These are phyloP conservation scores for Ophiostoma himal-ulmi DNA, from an alignment of 2,329 filamentous ascomycete genomes.

Conservation along the genomic window DNA sequence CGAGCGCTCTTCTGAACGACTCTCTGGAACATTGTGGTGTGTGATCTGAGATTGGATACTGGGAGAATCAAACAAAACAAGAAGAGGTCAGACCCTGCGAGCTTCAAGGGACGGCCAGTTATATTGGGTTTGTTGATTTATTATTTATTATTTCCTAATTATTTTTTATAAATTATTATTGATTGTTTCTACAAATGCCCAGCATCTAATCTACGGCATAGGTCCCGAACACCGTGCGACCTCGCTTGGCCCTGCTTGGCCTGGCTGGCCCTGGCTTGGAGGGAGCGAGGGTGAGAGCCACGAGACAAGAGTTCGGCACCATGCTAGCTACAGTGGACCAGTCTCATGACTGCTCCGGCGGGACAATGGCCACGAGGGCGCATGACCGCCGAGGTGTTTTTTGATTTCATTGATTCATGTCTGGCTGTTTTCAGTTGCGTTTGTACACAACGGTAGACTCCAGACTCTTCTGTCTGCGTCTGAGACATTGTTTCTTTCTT, in stretches of 20 bases:
- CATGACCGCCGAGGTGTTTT: background rate
- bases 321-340: background rate
- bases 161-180: background rate
- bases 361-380: background rate
- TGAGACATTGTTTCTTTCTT: background rate
- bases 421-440: background rate
- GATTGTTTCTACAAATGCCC: background rate
- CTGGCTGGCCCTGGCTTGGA: background rate
- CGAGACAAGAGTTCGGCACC: background rate
- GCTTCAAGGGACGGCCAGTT: background rate
- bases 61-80: background rate
- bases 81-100: background rate
- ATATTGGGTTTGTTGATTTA: background rate
- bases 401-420: background rate
- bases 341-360: background rate
- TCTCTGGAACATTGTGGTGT: constrained; percentile 12
- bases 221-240: background rate
- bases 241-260: constrained; percentile 8
- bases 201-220: constrained; percentile 3
- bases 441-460: background rate
- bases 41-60: background rate
- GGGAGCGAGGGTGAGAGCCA: background rate
- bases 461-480: background rate
- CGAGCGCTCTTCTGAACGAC: background rate
- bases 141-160: background rate